Base-by-base conservation (phyloP, 306 rosid species). In the Notholithocarpus densiflorus region DNA sequence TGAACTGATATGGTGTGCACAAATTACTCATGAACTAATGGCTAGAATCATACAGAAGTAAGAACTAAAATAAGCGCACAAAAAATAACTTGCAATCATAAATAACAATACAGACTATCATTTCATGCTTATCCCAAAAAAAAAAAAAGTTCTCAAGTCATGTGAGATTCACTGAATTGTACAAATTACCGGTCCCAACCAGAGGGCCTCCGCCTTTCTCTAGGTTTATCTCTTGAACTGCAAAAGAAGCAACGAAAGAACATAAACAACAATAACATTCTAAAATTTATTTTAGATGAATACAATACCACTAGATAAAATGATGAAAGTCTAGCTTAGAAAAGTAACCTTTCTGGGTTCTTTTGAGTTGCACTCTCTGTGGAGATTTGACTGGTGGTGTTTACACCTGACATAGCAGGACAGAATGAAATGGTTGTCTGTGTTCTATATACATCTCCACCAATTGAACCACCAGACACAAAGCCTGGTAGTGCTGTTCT, bases 391-490 rank as follows among this genome's bases (percentile, higher is more conserved):
- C 70, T 21, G 5, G 83, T 71, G 57, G 83, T 32, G 84, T 86
- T 89, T 74, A 14, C 75, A 1, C 79, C 85, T 8, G 94, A 72
- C 11, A 77, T n/a, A 62, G 90, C 83, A 37, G 88, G 88, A 79
- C 21, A 64, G 56, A 68, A 45, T 17, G 92, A 76, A 85, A 81
- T 74, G 19, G 85, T 71, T 19, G 83, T 76, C 77, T 85, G 89
- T 77, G 82, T 34, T 51, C 73, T 69, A 75, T 74, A 74, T 74
- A 68, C 64, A 72, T 85, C 90, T 6, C 97, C 97, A 0, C 98
- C 98, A 23, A 95, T 91, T 20, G 98, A 91, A 71, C 98, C 98
- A 77, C 98, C 98, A 0, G 98, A 90, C 72, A 95, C 96, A 77
- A 95, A 91, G 74, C 98, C 98, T 61, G 83, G 32, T 61, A 95